A percentile compares a stretch with the other conserved stretches of the same genome.
These are phyloP conservation scores for Hemisphaericaspora xylofermentans DNA, from an alignment of 1,139 yeast genomes.

Conservation along the genomic window DNA sequence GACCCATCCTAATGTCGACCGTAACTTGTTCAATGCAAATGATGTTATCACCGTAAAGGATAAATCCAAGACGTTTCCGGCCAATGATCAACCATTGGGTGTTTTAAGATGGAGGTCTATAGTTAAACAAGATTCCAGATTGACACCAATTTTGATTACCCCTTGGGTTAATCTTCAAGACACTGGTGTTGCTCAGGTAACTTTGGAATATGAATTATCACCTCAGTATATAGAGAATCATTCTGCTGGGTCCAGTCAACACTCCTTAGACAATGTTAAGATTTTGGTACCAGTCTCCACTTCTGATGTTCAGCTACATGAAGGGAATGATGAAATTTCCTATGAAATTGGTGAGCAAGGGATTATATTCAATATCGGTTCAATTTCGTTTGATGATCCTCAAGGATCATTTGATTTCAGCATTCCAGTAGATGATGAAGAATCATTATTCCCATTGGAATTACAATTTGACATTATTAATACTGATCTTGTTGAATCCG, in stretches of 20 bases:
- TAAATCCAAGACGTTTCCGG: conserved; percentile 76
- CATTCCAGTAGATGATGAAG: conserved; percentile 64
- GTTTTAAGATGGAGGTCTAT: conserved; percentile 87
- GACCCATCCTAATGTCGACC: conserved; percentile 95
- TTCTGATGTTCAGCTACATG: conserved; percentile 57
- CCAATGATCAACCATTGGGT: conserved; percentile 85
- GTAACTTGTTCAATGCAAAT: conserved; percentile 57
- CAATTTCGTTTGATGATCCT: conserved; percentile 50
- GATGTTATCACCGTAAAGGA: conserved; percentile 75
- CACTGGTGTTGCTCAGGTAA: conserved; percentile 60
- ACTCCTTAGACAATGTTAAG: conserved; percentile 53
- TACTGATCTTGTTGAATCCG: conserved; percentile 38
- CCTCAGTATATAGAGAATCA: conserved; percentile 36
- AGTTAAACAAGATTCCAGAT: conserved; percentile 56
- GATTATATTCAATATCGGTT: conserved; percentile 52
- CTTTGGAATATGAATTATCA: conserved; percentile 80
- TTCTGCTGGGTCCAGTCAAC: conserved; percentile 23
- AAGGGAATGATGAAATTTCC: conserved; percentile 43
- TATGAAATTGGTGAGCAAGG: conserved; percentile 59
- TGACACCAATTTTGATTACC: conserved; percentile 73
- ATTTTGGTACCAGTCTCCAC: conserved; percentile 66
- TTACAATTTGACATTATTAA: conserved; percentile 47
- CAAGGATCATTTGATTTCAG: conserved; percentile 80
- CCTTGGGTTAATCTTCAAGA: conserved; percentile 81
- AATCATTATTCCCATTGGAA: conserved; percentile 90